Conservation (phyloP, 257 asterid species). For the Euphrasia confusa region DNA sequence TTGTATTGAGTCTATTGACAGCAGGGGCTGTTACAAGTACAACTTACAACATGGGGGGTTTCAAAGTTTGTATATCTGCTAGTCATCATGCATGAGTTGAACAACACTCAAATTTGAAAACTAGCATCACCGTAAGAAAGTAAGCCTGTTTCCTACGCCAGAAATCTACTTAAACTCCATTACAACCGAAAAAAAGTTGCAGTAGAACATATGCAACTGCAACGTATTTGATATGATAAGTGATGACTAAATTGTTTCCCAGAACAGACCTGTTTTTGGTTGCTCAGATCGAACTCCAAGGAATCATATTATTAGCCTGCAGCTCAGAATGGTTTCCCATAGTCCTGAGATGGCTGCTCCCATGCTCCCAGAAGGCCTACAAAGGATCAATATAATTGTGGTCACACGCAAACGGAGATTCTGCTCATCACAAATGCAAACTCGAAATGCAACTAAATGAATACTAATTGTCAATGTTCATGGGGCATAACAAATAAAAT, state of each 20-base stretch:
- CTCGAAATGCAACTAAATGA: constrained; percentile 1
- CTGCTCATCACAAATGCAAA: constrained; percentile 5
- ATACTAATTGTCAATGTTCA: neutral
- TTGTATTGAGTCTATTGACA: too few species aligned
- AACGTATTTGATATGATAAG: neutral
- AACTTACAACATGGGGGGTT: too few species aligned
- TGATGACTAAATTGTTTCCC: neutral
- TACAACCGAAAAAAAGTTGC: neutral
- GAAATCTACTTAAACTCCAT: neutral
- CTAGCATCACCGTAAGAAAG: neutral
- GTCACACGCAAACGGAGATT: neutral
- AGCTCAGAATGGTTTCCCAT: constrained; percentile 59
- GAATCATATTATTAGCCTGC: constrained; percentile 6
- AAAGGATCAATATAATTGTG: constrained; percentile 21
- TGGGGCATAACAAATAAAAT: neutral
- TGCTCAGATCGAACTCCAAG: constrained; percentile 38
- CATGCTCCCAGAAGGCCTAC: constrained; percentile 57
- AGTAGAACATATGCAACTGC: neutral
- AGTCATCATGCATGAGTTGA: neutral
- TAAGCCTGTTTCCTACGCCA: neutral
- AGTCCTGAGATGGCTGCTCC: constrained; percentile 73
- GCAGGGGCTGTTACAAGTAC: too few species aligned
- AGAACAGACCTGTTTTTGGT: neutral
- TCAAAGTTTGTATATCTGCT: too few species aligned
- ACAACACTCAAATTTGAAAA: neutral